Evolutionary conservation across 1,139 yeast genomes (phyloP).

Genomic region (Suhomyces terraborum): DNA sequence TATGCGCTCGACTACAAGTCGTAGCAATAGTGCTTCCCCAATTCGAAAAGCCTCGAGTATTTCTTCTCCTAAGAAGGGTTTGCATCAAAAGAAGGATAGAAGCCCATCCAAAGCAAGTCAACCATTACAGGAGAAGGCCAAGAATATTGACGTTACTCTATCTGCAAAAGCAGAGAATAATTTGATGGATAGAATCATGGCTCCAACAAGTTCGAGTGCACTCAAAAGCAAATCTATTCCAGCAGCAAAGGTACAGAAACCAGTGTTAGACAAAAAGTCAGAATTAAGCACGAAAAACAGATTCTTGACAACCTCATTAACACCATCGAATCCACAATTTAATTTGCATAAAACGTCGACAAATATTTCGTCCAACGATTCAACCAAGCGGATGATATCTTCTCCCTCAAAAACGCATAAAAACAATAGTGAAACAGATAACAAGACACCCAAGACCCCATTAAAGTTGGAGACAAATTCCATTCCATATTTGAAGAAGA

Average conservation of each 20-base stretch:
- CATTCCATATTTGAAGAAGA: slow-evolving; percentile 32
- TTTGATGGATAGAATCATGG: slow-evolving; percentile 25
- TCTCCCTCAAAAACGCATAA: slow-evolving; percentile 20
- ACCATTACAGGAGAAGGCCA: background rate
- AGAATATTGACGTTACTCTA: background rate
- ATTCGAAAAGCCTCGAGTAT: slow-evolving; percentile 3
- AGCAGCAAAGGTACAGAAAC: slow-evolving; percentile 10
- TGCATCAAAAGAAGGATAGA: background rate
- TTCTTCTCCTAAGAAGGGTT: slow-evolving; percentile 9
- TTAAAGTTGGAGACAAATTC: slow-evolving; percentile 19
- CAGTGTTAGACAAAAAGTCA: slow-evolving; percentile 12
- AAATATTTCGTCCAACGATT: background rate
- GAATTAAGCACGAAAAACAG: slow-evolving; percentile 26
- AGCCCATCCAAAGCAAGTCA: background rate
- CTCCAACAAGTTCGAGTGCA: slow-evolving; percentile 36
- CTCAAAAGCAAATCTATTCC: slow-evolving; percentile 24
- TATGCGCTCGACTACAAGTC: slow-evolving; percentile 13
- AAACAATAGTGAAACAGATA: slow-evolving; percentile 16
- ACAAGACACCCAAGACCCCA: slow-evolving; percentile 14
- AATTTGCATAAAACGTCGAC: slow-evolving; percentile 15
- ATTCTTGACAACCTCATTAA: slow-evolving; percentile 41
- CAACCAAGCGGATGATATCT: slow-evolving; percentile 8
- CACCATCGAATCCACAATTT: slow-evolving; percentile 27
- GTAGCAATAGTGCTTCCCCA: slow-evolving; percentile 13
- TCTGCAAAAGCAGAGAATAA: slow-evolving; percentile 7